Conservation (phyloP, 176 grass and related monocot species). For the Avena eriantha region DNA sequence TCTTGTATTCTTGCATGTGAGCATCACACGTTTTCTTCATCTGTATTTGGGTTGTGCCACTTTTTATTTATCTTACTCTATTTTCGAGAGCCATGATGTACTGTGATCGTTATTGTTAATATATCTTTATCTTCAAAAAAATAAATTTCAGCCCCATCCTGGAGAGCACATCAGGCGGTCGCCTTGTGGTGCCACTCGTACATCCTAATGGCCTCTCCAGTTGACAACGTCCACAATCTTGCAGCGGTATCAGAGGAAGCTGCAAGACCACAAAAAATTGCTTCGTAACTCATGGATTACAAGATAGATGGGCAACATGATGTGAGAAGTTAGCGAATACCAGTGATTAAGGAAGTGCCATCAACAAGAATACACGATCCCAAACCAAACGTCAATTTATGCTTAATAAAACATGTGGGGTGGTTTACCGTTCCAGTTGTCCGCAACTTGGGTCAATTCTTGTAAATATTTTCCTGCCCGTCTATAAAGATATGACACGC, state of each 20-base stretch:
- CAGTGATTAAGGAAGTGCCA: conserved; percentile 86
- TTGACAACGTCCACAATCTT: conserved; percentile 78
- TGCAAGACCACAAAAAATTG: conserved; percentile 9
- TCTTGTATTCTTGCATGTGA: too few relatives aligned
- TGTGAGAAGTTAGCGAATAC: conserved; percentile 32
- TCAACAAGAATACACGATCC: conserved; percentile 98
- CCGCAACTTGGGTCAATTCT: too few relatives aligned
- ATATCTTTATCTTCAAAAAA: too few relatives aligned
- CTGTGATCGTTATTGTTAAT: too few relatives aligned
- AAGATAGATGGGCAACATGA: background rate
- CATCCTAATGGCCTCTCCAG: conserved; percentile 78
- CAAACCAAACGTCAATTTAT: conserved; percentile 62
- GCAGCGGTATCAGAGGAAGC: conserved; percentile 92
- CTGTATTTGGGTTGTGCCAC: too few relatives aligned
- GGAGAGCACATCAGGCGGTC: conserved; percentile 71
- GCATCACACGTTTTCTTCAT: too few relatives aligned
- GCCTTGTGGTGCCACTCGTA: conserved; percentile 94
- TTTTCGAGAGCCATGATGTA: too few relatives aligned
- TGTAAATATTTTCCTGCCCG: too few relatives aligned
- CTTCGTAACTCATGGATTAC: background rate
- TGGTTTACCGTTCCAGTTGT: too few relatives aligned
- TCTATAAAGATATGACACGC: too few relatives aligned
- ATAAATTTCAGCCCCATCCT: conserved; percentile 67
- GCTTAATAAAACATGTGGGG: too few relatives aligned
- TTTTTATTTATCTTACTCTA: too few relatives aligned